These are phyloP conservation scores for Trichoderma gracile DNA, from an alignment of 2,329 filamentous ascomycete genomes.

Conservation along the genomic window DNA sequence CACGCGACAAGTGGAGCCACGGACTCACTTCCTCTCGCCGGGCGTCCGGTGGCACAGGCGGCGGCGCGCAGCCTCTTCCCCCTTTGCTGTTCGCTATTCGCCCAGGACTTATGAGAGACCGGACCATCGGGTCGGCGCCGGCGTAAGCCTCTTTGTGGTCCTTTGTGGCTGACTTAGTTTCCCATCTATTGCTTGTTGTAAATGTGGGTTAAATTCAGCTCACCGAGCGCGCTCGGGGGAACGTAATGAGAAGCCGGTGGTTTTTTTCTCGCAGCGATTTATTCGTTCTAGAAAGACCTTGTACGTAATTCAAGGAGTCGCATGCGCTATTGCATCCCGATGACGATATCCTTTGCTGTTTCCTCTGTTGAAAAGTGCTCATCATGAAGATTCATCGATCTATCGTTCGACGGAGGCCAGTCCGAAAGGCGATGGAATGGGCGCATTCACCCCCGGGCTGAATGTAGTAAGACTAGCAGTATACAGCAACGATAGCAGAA, in stretches of 20 bases:
- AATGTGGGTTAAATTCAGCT: conserved; percentile 2
- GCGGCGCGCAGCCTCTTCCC: conserved; percentile 1
- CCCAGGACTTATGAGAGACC: neutral
- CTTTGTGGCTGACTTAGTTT: conserved; percentile 3
- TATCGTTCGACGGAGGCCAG: neutral
- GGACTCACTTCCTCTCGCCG: too few relatives aligned
- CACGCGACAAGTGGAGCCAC: conserved; percentile 26
- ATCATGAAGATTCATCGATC: neutral
- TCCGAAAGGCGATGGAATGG: too few relatives aligned
- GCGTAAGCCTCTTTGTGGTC: neutral
- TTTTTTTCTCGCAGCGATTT: neutral
- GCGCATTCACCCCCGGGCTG: too few relatives aligned
- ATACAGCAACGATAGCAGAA: too few relatives aligned
- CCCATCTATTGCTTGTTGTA: neutral
- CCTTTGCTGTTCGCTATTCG: conserved; percentile 1
- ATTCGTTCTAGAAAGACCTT: neutral
- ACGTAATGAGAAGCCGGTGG: neutral
- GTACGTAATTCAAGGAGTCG: neutral
- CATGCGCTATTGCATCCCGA: neutral
- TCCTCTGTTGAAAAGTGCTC: neutral
- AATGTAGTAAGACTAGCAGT: too few relatives aligned
- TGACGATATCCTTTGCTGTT: neutral
- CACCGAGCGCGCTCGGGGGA: neutral
- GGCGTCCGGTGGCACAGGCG: conserved; percentile 12
- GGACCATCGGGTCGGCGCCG: neutral